Conservation (phyloP, 2,329 filamentous ascomycete species). For the Tolypocladium inflatum region DNA sequence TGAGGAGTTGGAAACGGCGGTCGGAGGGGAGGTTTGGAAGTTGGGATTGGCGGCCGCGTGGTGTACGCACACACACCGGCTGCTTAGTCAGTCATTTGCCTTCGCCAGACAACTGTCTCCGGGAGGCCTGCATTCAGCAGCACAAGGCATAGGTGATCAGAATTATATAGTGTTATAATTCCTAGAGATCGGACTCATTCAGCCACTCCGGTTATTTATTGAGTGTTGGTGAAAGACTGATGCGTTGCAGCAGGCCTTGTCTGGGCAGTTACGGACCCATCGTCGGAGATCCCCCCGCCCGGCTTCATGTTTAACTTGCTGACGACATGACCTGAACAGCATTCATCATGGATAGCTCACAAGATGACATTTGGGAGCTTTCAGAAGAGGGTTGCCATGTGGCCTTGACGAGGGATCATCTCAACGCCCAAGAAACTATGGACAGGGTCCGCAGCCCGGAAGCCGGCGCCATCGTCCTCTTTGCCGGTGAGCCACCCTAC, state of each 20-base stretch:
- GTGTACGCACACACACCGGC: no score
- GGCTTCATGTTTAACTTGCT: no score
- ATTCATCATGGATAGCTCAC: conserved; percentile 4
- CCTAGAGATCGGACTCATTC: background rate
- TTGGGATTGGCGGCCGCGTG: background rate
- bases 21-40: background rate
- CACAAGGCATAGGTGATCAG: background rate
- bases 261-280: background rate
- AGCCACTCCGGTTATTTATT: background rate
- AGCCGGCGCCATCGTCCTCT: conserved; percentile 68
- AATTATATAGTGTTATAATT: background rate
- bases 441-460: conserved; percentile 60
- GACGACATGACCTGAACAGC: background rate
- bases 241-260: background rate
- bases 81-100: background rate
- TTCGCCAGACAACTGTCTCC: background rate
- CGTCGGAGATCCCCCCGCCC: background rate
- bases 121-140: background rate
- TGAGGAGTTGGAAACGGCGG: background rate
- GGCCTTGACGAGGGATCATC: conserved; percentile 52
- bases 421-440: conserved; percentile 50
- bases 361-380: conserved; percentile 26
- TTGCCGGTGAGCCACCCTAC: conserved; percentile 48
- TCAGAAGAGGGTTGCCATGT: conserved; percentile 51
- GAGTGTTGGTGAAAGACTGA: no score